Evolutionary conservation across 2,329 filamentous ascomycete genomes (phyloP), one percentile per base, ranked within the genome.

Genomic region (Exophiala spinifera): DNA sequence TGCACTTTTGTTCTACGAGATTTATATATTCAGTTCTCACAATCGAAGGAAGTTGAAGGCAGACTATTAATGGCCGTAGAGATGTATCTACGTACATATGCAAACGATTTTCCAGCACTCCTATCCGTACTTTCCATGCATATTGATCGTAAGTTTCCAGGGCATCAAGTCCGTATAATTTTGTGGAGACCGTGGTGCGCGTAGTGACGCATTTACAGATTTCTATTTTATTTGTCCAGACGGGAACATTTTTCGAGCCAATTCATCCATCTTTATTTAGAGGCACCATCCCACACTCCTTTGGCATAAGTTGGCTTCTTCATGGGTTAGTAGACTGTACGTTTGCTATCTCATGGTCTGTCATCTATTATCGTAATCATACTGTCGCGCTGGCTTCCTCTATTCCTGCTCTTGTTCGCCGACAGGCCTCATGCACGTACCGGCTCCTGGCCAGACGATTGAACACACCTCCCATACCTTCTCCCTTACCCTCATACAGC

Each of bases 311-410:
- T 42, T 44, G 42, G 28, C 42, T 44, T 25, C 10, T 28, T 25
- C 8, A n/a, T 25, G n/a, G 21, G 13, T 21, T 31, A 25, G 20
- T 44, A 15, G 10, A 15, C 11, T 14, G 10, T n/a, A n/a, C n/a
- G 23, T 15, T 23, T 21, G 11, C 19, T 44, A n/a, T 44, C 20
- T 25, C 3, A 11, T n/a, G n/a, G 7, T 25, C 10, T 42, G 21
- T 23, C 15, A n/a, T 44, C 23, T 23, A 31, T 57, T 33, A 19
- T 46, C 46, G 34, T 48, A 44, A 28, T n/a, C 39, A 34, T 3
- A 21, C 31, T 34, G 23, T 52, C 56, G 56, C 49, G 51, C 23
- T 58, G 56, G 56, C 56, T 58, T 21, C 49, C 49, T 42, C 20
- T 15, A 42, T 46, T 15, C 28, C 20, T 19, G 15, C 36, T 21